Evolutionary conservation across 495 filamentous ascomycete species (phyloP).

Genomic region (Neurospora sp.): DNA sequence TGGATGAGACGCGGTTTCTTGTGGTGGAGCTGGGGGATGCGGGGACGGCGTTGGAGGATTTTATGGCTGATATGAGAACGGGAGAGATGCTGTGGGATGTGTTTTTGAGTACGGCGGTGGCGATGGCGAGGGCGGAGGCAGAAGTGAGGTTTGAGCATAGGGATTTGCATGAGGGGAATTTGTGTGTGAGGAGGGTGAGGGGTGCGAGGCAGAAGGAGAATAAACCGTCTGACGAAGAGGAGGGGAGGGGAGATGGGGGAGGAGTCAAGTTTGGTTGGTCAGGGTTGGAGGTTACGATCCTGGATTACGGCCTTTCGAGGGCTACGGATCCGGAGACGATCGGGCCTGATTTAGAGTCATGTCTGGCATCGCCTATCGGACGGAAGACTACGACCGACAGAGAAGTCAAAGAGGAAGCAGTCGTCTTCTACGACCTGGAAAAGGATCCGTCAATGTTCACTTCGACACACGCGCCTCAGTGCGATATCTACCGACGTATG

Average conservation of each 20-base stretch:
- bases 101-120: slow-evolving; percentile 69
- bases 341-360: background rate
- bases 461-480: slow-evolving; percentile 36
- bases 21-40: slow-evolving; percentile 85
- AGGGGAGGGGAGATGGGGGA: background rate
- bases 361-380: background rate
- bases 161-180: slow-evolving; percentile 80
- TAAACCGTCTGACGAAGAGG: too few species aligned
- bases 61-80: too few species aligned
- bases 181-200: slow-evolving; percentile 40
- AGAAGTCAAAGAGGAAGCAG: slow-evolving; percentile 2
- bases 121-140: slow-evolving; percentile 66
- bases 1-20: slow-evolving; percentile 61
- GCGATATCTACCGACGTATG: slow-evolving; percentile 42
- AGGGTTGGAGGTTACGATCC: slow-evolving; percentile 65
- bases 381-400: background rate
- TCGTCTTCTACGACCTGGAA: slow-evolving; percentile 41
- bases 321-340: slow-evolving; percentile 26
- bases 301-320: slow-evolving; percentile 84
- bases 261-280: slow-evolving; percentile 51
- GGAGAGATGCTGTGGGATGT: slow-evolving; percentile 69
- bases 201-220: slow-evolving; percentile 28
- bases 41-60: slow-evolving; percentile 62
- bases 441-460: slow-evolving; percentile 42
- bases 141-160: slow-evolving; percentile 65